phyloP scores from a whole-genome alignment of 2,329 filamentous ascomycete genomes.

The Cladophialophora yegresii region DNA sequence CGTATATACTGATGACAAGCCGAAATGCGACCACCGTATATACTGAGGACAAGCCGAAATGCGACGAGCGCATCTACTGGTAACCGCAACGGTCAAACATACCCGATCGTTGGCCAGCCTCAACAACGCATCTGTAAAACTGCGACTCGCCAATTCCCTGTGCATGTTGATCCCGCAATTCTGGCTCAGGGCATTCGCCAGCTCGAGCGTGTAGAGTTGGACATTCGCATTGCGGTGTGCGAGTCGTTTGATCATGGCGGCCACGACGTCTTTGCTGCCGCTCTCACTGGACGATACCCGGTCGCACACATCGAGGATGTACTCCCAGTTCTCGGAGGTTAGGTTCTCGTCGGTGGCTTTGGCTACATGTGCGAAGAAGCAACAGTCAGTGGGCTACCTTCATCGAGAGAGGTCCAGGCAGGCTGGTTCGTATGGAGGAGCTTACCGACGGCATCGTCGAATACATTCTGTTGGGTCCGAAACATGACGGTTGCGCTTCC shows the following conservation, averaged over 20 bases:
- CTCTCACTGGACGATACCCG: conserved; percentile 55
- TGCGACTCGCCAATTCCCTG: conserved; percentile 83
- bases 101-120: conserved; percentile 83
- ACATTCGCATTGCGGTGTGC: conserved; percentile 95
- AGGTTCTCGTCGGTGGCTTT: conserved; percentile 97
- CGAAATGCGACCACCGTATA: too few species aligned
- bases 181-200: conserved; percentile 85
- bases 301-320: conserved; percentile 65
- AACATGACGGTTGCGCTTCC: conserved; percentile 50
- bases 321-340: conserved; percentile 80
- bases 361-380: conserved; percentile 47
- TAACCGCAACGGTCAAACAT: conserved; percentile 30
- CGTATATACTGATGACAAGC: too few species aligned
- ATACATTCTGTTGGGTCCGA: conserved; percentile 65
- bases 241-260: conserved; percentile 86
- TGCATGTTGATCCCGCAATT: conserved; percentile 88
- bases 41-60: too few species aligned
- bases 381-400: conserved; percentile 37
- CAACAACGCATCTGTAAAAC: conserved; percentile 90
- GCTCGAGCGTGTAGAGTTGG: conserved; percentile 90
- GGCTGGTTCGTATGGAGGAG: conserved; percentile 28
- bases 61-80: too few species aligned
- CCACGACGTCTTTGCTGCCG: conserved; percentile 71
- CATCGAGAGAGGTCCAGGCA: neutral
- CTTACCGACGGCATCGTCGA: conserved; percentile 70